Percentiles rank a stretch among this genome's conserved stretches.
These are phyloP conservation scores for Teratosphaeriaceae sp. DNA, from an alignment of 2,329 filamentous ascomycete genomes.

Conservation along the genomic window DNA sequence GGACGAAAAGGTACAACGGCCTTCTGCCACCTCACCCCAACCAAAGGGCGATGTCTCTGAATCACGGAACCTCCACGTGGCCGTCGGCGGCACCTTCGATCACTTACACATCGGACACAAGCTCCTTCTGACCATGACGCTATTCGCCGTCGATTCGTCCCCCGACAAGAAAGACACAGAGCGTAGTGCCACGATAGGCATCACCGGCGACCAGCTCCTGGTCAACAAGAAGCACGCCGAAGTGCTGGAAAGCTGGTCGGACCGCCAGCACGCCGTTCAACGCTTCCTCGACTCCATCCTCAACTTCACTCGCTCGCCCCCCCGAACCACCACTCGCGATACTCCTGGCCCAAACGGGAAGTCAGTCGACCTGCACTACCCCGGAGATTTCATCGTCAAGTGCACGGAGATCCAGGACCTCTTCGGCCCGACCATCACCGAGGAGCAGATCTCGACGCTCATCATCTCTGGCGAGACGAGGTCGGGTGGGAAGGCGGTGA, in stretches of 20 bases:
- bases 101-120: constrained; percentile 95
- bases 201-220: constrained; percentile 81
- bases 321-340: constrained; percentile 34
- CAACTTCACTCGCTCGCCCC: constrained; percentile 42
- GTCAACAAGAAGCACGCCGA: constrained; percentile 84
- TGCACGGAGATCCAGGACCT: constrained; percentile 82
- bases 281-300: constrained; percentile 61
- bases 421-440: constrained; percentile 84
- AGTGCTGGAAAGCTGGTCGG: constrained; percentile 72
- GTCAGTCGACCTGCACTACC: constrained; percentile 52
- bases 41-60: background rate
- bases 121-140: constrained; percentile 82
- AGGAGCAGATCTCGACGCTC: constrained; percentile 69
- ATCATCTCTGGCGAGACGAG: constrained; percentile 86
- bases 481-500: constrained; percentile 75
- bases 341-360: constrained; percentile 44
- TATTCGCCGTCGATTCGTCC: constrained; percentile 56
- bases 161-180: constrained; percentile 29
- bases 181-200: constrained; percentile 68
- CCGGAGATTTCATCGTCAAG: constrained; percentile 60
- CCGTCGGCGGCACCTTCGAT: constrained; percentile 91
- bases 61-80: constrained; percentile 49
- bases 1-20: background rate
- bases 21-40: background rate
- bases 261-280: constrained; percentile 62